Conservation (phyloP, 177 flowering plant species). For the Tripterygium wilfordii region DNA sequence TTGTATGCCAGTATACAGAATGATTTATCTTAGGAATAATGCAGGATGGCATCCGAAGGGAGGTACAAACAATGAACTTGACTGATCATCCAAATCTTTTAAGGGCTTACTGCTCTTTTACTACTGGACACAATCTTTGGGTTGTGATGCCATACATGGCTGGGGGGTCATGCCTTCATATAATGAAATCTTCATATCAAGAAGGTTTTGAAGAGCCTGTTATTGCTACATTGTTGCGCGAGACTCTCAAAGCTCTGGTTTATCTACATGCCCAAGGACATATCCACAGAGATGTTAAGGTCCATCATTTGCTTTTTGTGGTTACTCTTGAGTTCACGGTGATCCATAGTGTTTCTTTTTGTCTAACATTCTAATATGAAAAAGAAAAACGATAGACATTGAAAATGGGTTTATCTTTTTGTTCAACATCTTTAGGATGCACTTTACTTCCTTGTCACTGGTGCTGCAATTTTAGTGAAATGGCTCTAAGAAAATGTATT, state of each 20-base stretch:
- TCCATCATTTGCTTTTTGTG: slow-evolving; percentile 13
- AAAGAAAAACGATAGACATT: no score
- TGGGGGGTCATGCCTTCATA: slow-evolving; percentile 96
- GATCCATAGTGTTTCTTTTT: background rate
- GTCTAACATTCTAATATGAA: no score
- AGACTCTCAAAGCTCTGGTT: slow-evolving; percentile 78
- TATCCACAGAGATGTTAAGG: slow-evolving; percentile 98
- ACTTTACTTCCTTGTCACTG: no score
- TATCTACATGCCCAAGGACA: slow-evolving; percentile 94
- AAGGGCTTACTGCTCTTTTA: slow-evolving; percentile 84
- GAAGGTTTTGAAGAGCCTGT: slow-evolving; percentile 94
- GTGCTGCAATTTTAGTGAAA: no score
- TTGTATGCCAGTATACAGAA: no score
- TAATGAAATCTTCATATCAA: slow-evolving; percentile 74
- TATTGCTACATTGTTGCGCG: slow-evolving; percentile 75
- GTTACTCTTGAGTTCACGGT: background rate
- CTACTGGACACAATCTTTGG: slow-evolving; percentile 73
- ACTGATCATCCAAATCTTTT: slow-evolving; percentile 82
- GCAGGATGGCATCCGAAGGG: slow-evolving; percentile 91
- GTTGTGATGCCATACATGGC: slow-evolving; percentile 97
- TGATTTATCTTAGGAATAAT: no score
- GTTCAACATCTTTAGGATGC: no score
- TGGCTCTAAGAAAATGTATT: no score
- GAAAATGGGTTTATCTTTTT: no score
- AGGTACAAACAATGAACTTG: slow-evolving; percentile 89